Evolutionary conservation across 192 early-diverging fungal species (phyloP).

Genomic region (Gamsiella multidivaricata): DNA sequence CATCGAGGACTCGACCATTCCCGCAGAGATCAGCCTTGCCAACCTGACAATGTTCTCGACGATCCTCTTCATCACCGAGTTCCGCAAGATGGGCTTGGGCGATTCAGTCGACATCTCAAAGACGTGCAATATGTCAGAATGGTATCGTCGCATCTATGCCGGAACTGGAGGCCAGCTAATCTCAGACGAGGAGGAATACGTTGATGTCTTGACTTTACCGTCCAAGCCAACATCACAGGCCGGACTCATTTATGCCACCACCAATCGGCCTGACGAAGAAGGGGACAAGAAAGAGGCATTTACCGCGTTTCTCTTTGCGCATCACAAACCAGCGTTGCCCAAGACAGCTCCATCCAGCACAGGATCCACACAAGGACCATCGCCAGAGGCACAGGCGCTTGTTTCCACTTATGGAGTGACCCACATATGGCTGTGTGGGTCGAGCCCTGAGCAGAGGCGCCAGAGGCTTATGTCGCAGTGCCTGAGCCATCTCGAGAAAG

Average conservation of each 20-base stretch:
- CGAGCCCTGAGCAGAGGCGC: slow-evolving; percentile 37
- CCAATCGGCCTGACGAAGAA: neutral
- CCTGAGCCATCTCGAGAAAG: slow-evolving; percentile 27
- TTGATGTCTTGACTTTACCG: slow-evolving; percentile 21
- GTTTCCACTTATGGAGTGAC: slow-evolving; percentile 22
- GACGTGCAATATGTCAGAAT: slow-evolving; percentile 54
- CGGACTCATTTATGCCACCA: slow-evolving; percentile 44
- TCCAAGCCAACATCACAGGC: slow-evolving; percentile 18
- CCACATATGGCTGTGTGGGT: slow-evolving; percentile 53
- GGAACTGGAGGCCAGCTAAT: neutral
- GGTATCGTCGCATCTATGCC: slow-evolving; percentile 37
- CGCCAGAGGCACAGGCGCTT: slow-evolving; percentile 11
- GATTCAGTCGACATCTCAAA: slow-evolving; percentile 40
- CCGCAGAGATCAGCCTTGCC: slow-evolving; percentile 22
- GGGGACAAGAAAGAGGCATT: slow-evolving; percentile 17
- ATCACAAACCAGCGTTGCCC: slow-evolving; percentile 16
- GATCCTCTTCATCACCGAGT: slow-evolving; percentile 42
- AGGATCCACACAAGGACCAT: neutral
- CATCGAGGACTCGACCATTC: neutral
- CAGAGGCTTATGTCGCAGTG: slow-evolving; percentile 27
- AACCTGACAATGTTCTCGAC: slow-evolving; percentile 51
- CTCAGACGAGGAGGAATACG: slow-evolving; percentile 6
- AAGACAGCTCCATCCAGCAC: slow-evolving; percentile 23
- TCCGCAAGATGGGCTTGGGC: slow-evolving; percentile 30
- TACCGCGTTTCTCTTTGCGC: slow-evolving; percentile 35